Conservation (phyloP, 2,329 filamentous ascomycete genomes). For the Phyllosticta paracitricarpa region DNA sequence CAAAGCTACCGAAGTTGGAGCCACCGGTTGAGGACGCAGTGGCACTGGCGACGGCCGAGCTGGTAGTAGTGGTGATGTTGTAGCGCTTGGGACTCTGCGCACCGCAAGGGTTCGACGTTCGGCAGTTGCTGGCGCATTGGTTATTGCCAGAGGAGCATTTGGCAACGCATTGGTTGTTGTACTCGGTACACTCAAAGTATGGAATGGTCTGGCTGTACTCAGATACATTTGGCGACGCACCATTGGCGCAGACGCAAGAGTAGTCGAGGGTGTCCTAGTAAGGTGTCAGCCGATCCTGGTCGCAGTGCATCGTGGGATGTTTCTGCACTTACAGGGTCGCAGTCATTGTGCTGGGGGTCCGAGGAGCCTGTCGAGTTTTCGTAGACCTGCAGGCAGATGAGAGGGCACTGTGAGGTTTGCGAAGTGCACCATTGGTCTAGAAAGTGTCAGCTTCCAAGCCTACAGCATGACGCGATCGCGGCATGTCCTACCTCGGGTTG, state of each 20-base stretch:
- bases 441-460: conserved; percentile 15
- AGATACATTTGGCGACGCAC: conserved; percentile 58
- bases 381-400: conserved; percentile 58
- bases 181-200: conserved; percentile 65
- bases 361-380: conserved; percentile 29
- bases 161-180: conserved; percentile 57
- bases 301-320: background rate
- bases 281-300: background rate
- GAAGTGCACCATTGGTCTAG: conserved; percentile 55
- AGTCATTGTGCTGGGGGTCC: conserved; percentile 48
- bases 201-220: conserved; percentile 72
- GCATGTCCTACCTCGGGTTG: conserved; percentile 38
- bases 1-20: conserved; percentile 6
- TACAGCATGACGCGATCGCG: background rate
- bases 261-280: conserved; percentile 47
- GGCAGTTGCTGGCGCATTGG: conserved; percentile 51
- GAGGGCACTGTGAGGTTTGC: conserved; percentile 55
- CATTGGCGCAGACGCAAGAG: conserved; percentile 60
- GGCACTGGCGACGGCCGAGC: conserved; percentile 33
- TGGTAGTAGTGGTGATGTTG: conserved; percentile 46
- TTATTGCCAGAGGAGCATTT: conserved; percentile 45
- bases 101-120: conserved; percentile 61
- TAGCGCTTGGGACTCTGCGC: conserved; percentile 51
- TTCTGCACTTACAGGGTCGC: conserved; percentile 49
- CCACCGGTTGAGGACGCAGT: conserved; percentile 15